These are phyloP conservation scores for Kentomonas sorsogonicus DNA, from an alignment of 208 protist species.

Conservation along the genomic window DNA sequence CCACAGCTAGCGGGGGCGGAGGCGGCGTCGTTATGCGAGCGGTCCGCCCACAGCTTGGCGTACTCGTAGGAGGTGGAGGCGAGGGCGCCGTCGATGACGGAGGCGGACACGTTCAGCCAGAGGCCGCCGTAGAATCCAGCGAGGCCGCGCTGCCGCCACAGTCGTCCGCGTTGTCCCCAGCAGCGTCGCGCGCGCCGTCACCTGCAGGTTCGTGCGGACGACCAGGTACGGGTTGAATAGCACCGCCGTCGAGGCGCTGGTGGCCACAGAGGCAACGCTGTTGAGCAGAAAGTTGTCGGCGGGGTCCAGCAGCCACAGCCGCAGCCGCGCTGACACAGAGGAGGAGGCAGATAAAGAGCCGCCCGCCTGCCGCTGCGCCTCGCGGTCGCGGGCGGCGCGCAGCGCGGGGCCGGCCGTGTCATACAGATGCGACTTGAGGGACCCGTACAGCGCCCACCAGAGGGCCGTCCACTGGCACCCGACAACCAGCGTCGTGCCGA, in stretches of 20 bases:
- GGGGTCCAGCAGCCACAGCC: constrained; percentile 33
- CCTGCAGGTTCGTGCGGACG: constrained; percentile 74
- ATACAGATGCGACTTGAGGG: constrained; percentile 52
- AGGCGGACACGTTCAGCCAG: constrained; percentile 57
- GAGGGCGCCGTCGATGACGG: constrained; percentile 65
- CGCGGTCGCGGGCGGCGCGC: constrained; percentile 7
- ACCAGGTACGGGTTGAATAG: constrained; percentile 86
- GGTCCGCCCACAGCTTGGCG: constrained; percentile 77
- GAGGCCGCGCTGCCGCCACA: constrained; percentile 52
- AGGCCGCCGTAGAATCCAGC: constrained; percentile 70
- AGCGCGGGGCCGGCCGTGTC: constrained; percentile 23
- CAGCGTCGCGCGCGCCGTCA: constrained; percentile 58
- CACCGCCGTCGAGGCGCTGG: constrained; percentile 59
- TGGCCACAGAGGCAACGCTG: constrained; percentile 46
- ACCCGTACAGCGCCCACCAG: constrained; percentile 76
- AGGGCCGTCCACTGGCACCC: constrained; percentile 80
- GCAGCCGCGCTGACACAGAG: constrained; percentile 14
- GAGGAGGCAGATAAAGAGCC: too few relatives aligned
- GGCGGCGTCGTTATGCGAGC: constrained; percentile 18
- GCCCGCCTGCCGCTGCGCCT: too few relatives aligned
- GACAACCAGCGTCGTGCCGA: constrained; percentile 69
- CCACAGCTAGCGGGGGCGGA: too few relatives aligned
- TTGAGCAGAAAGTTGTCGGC: constrained; percentile 77
- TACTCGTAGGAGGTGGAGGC: constrained; percentile 83
- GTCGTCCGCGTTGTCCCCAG: constrained; percentile 28